These are phyloP conservation scores for Tricholoma bakamatsutake DNA, from an alignment of 768 basidiomycete genomes.

Conservation along the genomic window DNA sequence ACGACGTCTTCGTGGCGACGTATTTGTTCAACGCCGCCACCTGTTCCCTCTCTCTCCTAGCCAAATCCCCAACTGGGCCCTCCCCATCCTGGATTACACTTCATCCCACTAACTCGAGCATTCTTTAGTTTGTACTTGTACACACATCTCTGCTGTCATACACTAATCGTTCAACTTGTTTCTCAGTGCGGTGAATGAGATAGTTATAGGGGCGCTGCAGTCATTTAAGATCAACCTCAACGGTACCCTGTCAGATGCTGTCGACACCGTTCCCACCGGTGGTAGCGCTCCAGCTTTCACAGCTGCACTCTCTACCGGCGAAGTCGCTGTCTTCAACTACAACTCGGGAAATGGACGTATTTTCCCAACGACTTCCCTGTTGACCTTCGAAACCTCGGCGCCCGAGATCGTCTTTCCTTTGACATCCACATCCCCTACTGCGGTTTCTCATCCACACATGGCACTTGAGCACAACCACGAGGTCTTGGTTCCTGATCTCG, in stretches of 20 bases:
- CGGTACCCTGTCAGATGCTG: slow-evolving; percentile 38
- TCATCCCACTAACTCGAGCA: slow-evolving; percentile 49
- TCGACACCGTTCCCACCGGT: slow-evolving; percentile 42
- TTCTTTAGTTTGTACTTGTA: slow-evolving; percentile 49
- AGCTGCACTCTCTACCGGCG: slow-evolving; percentile 43
- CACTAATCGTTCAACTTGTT: background rate
- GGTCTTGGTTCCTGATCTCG: slow-evolving; percentile 57
- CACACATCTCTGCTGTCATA: background rate
- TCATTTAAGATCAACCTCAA: slow-evolving; percentile 44
- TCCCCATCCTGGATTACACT: slow-evolving; percentile 58
- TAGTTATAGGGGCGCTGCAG: slow-evolving; percentile 42
- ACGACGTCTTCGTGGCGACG: slow-evolving; percentile 52
- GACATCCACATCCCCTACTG: slow-evolving; percentile 22
- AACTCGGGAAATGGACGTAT: slow-evolving; percentile 48
- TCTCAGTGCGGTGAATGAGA: slow-evolving; percentile 56
- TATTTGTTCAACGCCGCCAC: slow-evolving; percentile 55
- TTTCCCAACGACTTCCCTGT: slow-evolving; percentile 39
- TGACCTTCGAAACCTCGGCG: slow-evolving; percentile 28
- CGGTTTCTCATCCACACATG: slow-evolving; percentile 58
- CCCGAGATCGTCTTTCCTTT: slow-evolving; percentile 49
- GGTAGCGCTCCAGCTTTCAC: slow-evolving; percentile 51
- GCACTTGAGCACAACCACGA: slow-evolving; percentile 44
- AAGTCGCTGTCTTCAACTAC: slow-evolving; percentile 60
- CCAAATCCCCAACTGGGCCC: slow-evolving; percentile 42
- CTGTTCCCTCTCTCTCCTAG: slow-evolving; percentile 39